phyloP scores from a whole-genome alignment of 306 rosid species.

The Hylodesmum podocarpum region DNA sequence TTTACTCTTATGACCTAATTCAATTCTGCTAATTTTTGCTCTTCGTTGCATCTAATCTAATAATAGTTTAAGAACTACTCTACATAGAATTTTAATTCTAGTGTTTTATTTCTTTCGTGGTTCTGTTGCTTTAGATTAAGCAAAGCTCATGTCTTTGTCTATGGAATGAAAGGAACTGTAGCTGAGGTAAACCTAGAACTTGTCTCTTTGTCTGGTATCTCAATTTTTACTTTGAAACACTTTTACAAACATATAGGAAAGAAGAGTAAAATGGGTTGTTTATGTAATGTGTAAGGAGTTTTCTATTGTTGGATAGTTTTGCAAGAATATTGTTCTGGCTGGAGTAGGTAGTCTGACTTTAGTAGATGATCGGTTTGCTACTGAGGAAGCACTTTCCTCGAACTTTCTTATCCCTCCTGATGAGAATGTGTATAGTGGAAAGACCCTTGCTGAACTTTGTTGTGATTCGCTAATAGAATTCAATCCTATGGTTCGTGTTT shows the following conservation, averaged over 20 bases:
- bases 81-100: neutral
- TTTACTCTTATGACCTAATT: conserved; percentile 20
- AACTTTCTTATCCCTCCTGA: conserved; percentile 81
- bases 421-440: conserved; percentile 67
- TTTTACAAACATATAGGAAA: neutral
- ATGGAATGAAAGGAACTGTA: conserved; percentile 86
- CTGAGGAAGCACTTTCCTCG: conserved; percentile 59
- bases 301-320: conserved; percentile 55
- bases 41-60: neutral
- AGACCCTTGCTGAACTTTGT: conserved; percentile 81
- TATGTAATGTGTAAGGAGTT: conserved; percentile 6
- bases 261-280: neutral
- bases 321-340: conserved; percentile 94
- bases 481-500: conserved; percentile 96
- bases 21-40: neutral
- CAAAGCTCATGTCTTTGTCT: conserved; percentile 84
- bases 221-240: neutral
- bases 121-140: conserved; percentile 59
- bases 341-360: conserved; percentile 96
- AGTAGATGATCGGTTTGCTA: conserved; percentile 73
- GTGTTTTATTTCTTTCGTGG: neutral
- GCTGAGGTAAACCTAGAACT: conserved; percentile 66
- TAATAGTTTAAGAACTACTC: neutral
- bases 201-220: neutral
- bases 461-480: conserved; percentile 91